These are phyloP conservation scores for Fraxinus latifolia DNA, from an alignment of 305 asterid species.

Conservation along the genomic window DNA sequence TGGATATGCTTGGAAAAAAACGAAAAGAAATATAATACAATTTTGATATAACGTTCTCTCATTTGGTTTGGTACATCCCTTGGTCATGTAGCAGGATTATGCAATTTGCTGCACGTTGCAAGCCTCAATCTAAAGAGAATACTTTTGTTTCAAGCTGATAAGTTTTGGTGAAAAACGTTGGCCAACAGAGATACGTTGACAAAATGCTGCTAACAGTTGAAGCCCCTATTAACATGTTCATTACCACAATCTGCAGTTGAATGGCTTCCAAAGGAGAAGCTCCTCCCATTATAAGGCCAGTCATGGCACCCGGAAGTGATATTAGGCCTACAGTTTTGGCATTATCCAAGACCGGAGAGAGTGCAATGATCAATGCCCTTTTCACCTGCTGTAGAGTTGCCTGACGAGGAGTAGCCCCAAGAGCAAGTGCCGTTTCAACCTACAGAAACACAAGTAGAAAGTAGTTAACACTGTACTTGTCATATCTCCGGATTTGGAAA, in stretches of 20 bases:
- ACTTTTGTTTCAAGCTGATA: slow-evolving; percentile 69
- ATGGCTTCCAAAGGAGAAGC: slow-evolving; percentile 89
- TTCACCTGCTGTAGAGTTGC: slow-evolving; percentile 81
- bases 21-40: neutral
- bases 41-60: neutral
- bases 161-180: slow-evolving; percentile 84
- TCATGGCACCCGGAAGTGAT: slow-evolving; percentile 93
- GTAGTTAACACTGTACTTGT: neutral
- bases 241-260: slow-evolving; percentile 78
- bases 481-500: neutral
- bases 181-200: slow-evolving; percentile 87
- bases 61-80: no score
- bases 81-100: no score
- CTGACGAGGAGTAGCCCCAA: slow-evolving; percentile 90
- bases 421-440: slow-evolving; percentile 95
- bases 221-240: slow-evolving; percentile 92
- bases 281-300: slow-evolving; percentile 98
- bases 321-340: slow-evolving; percentile 90
- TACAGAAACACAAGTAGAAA: slow-evolving; percentile 6
- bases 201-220: slow-evolving; percentile 74
- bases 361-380: slow-evolving; percentile 71
- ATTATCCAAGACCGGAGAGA: slow-evolving; percentile 83
- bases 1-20: neutral
- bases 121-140: slow-evolving; percentile 50
- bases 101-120: neutral